Base-by-base conservation (phyloP, 2,329 filamentous ascomycete species). In the Trichoderma cornu-damae region DNA sequence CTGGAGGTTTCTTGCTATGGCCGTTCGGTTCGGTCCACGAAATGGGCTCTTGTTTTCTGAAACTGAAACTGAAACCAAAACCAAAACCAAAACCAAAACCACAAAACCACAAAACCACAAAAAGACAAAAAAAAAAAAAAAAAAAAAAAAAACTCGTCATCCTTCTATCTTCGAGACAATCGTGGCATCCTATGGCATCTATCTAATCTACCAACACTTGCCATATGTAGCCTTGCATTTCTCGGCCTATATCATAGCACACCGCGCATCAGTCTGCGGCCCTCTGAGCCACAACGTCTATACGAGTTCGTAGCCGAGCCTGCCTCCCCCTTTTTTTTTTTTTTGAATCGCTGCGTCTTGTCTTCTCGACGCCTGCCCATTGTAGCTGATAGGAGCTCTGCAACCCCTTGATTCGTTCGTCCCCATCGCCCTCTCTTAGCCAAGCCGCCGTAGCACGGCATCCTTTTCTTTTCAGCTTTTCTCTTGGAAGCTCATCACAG, bases 111-210 rank as follows among this genome's bases (percentile, higher is more conserved):
- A n/a, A n/a, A n/a, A n/a, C n/a, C n/a, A n/a, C n/a, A n/a, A n/a
- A n/a, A n/a, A n/a, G n/a, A n/a, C n/a, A n/a, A n/a, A 16, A 32
- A 43, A 30, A 44, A 26, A 18, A n/a, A 35, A 18, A 44, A 37
- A 38, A 16, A 40, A 26, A 37, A 32, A 16, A 30, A 22, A 30
- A 30, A 30, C 18, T 59, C 52, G 22, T 59, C 38, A 18, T 48
- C 54, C 48, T 55, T 56, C 40, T 49, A 53, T 53, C 32, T 40
- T 59, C 24, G 32, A 9, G 9, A 37, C 44, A 52, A 35, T 59
- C 57, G 37, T 59, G 34, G 50, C 57, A 49, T 58, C 50, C n/a
- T 55, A 34, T 55, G 51, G 57, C 57, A 42, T 59, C 50, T 40
- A 38, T 38, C 34, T 48, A 42, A 42, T 59, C 50, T 40, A 38